Evolutionary conservation across 164 flowering plant genomes (phyloP), one percentile per base, ranked within the genome.

Genomic region (Liquidambar formosana): DNA sequence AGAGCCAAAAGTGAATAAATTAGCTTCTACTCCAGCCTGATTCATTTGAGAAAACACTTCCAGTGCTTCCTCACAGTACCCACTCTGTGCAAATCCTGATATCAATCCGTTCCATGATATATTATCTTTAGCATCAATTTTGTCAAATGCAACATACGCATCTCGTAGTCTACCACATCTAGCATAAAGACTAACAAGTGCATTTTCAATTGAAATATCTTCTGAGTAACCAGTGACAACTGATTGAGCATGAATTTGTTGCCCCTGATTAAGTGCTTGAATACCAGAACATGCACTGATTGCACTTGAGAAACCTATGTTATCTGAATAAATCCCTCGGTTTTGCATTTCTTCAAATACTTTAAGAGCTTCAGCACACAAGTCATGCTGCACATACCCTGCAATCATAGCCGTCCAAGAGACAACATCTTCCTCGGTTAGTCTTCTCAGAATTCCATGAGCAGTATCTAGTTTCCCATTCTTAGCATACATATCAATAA

Each of bases 351-450:
- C 78, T 64, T 73, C 53, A 70, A 76, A 78, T 68, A 76, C 62
- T 52, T 69, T 48, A 18, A 81, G 73, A 56, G 81, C 80, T 65
- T 78, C 75, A 60, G 46, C 25, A 67, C 63, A 78, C 62, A 78
- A 47, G 67, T 73, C 78, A 69, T 81, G 78, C 58, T 78, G 79
- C 18, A 66, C 58, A 47, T 61, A 78, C 62, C 84, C 84, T 4
- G 81, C 76, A 58, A 81, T 76, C 84, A 81, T 75, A 25, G 84
- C 78, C 10, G 82, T 81, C 84, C 84, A 81, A 23, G 80, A 66
- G 4, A 75, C 82, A 60, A 79, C 72, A 73, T 78, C 81, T 2
- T 71, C 72, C 48, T 75, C 72, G 14, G 44, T 14, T 12, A 76
- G 69, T 69, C 81, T 70, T 58, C 69, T 63, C 6, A 81, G 77